Percentiles rank a stretch among this genome's conserved stretches.
Evolutionary conservation across 306 rosid species (phyloP).

Genomic region (Prunus fruticosa): DNA sequence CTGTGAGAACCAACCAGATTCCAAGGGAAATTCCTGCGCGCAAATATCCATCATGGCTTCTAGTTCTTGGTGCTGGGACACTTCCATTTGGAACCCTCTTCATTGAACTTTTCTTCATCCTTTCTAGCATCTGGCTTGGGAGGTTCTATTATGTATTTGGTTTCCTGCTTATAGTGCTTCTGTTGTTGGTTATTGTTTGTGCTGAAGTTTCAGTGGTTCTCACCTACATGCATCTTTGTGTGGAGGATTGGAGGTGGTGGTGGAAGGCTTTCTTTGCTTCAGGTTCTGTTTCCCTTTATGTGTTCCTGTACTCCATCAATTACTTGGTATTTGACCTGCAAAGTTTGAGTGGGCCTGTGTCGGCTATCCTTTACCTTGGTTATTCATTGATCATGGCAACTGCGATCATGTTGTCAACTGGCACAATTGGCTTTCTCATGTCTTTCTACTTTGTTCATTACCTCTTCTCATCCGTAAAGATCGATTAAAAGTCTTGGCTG

Average conservation of each 20-base stretch:
- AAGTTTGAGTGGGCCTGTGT: slow-evolving; percentile 95
- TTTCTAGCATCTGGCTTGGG: slow-evolving; percentile 98
- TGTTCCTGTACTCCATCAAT: slow-evolving; percentile 89
- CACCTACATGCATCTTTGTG: slow-evolving; percentile 97
- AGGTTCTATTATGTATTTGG: slow-evolving; percentile 95
- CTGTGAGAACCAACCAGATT: slow-evolving; percentile 92
- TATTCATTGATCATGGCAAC: slow-evolving; percentile 90
- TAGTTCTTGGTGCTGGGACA: slow-evolving; percentile 94
- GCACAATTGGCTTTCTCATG: slow-evolving; percentile 79
- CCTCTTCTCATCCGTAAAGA: slow-evolving; percentile 91
- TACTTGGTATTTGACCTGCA: slow-evolving; percentile 91
- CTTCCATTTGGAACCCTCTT: slow-evolving; percentile 97
- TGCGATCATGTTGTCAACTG: slow-evolving; percentile 91
- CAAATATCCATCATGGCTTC: slow-evolving; percentile 96
- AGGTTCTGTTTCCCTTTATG: slow-evolving; percentile 85
- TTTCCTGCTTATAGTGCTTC: slow-evolving; percentile 75
- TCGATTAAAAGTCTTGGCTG: slow-evolving; percentile 48
- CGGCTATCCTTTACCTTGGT: slow-evolving; percentile 84
- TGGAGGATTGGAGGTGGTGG: slow-evolving; percentile 99
- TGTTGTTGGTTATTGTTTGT: slow-evolving; percentile 72
- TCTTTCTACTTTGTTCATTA: slow-evolving; percentile 96
- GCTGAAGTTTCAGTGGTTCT: slow-evolving; percentile 98
- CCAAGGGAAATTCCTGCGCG: slow-evolving; percentile 92
- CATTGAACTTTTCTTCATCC: slow-evolving; percentile 95
- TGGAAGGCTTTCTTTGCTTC: slow-evolving; percentile 98